A percentile compares a stretch with the other conserved stretches of the same genome.
Evolutionary conservation across 495 filamentous ascomycete species (phyloP).

Genomic region (Hypoxylon fuscum): DNA sequence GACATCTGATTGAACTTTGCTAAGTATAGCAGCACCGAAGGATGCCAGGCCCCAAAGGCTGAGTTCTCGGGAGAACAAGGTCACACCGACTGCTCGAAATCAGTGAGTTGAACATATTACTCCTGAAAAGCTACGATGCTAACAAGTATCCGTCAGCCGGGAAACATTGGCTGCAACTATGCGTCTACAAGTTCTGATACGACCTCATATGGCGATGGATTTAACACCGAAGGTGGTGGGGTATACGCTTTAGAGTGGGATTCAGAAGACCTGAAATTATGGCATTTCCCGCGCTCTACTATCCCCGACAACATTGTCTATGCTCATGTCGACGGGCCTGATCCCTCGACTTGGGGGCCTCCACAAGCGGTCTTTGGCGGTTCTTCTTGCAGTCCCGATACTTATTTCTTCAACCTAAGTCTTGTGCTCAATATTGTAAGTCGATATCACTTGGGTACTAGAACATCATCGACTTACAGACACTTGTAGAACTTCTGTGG

Average conservation of each 20-base stretch:
- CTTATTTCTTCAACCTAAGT: conserved; percentile 44
- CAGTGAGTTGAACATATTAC: conserved; percentile 16
- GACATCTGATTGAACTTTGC: conserved; percentile 51
- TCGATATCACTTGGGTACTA: neutral
- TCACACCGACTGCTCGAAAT: conserved; percentile 30
- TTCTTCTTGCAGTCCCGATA: conserved; percentile 32
- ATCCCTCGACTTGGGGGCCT: conserved; percentile 67
- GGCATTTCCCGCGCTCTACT: conserved; percentile 69
- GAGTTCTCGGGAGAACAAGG: conserved; percentile 45
- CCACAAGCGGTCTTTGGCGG: conserved; percentile 54
- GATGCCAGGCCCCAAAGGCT: conserved; percentile 45
- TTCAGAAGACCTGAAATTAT: conserved; percentile 69
- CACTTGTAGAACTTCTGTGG: conserved; percentile 74
- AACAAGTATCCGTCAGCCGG: conserved; percentile 14
- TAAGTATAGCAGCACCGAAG: conserved; percentile 57
- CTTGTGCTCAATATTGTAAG: conserved; percentile 43
- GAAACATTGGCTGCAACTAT: conserved; percentile 40
- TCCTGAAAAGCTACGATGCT: neutral
- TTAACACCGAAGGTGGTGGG: conserved; percentile 73
- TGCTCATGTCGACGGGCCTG: conserved; percentile 59
- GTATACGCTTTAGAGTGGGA: conserved; percentile 74
- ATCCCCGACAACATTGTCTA: conserved; percentile 66
- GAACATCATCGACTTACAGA: conserved; percentile 4
- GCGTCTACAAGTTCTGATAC: conserved; percentile 37
- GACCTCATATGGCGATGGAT: conserved; percentile 66